A percentile compares a stretch with the other conserved stretches of the same genome.
phyloP scores from a whole-genome alignment of 2,329 filamentous ascomycete species.

The Monosporascus sp. region DNA sequence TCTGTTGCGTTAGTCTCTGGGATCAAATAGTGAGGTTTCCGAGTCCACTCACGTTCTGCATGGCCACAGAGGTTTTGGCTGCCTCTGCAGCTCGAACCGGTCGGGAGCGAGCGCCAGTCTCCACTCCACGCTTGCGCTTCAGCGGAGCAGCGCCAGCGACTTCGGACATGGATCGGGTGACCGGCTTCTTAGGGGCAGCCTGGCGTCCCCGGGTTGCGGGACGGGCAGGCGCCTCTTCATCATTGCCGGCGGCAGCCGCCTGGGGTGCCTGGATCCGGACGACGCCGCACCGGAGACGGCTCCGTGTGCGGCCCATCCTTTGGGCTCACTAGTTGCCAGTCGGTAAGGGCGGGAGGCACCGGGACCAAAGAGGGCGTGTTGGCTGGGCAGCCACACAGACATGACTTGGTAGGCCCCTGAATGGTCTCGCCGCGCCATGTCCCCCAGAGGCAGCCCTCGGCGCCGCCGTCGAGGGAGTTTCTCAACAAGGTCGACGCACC shows the following conservation, averaged over 20 bases:
- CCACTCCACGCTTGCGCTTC: conserved; percentile 4
- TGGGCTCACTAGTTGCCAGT: no score
- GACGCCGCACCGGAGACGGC: not conserved
- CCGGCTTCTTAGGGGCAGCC: not conserved
- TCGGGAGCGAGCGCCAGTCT: conserved; percentile 1
- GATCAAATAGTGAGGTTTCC: not conserved
- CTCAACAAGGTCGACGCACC: no score
- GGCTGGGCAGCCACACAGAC: no score
- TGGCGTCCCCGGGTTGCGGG: not conserved
- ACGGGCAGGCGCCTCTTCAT: not conserved
- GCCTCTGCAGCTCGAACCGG: conserved; percentile 9
- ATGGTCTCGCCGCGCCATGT: no score
- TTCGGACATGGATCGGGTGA: not conserved
- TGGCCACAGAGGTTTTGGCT: conserved; percentile 8
- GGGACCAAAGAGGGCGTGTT: no score
- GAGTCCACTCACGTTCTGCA: conserved; percentile 8
- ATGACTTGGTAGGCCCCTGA: no score
- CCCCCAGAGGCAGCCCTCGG: no score
- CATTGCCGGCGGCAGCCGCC: not conserved
- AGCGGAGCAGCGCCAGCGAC: not conserved
- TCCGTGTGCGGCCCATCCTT: no score
- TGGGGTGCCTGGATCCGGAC: not conserved
- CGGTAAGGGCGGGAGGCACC: no score
- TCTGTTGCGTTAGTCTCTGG: conserved; percentile 5
- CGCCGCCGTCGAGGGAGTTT: no score